Evolutionary conservation across 2,329 filamentous ascomycete species (phyloP).

Genomic region (Aspergillus sp.): DNA sequence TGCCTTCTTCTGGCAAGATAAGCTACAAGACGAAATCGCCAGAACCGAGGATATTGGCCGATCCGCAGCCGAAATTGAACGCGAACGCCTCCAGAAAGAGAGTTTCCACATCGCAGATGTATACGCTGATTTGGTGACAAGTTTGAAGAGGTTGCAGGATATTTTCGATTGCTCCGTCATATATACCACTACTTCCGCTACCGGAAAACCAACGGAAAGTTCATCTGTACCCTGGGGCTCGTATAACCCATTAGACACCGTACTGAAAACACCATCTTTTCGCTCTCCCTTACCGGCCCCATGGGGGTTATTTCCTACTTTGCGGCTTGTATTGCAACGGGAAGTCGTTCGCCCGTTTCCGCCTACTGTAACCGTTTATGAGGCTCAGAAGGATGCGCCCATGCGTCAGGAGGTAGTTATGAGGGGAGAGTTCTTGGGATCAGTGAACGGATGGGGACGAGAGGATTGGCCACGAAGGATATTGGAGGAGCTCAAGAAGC

Average conservation of each 20-base stretch:
- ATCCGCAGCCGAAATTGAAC: constrained; percentile 27
- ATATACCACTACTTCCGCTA: constrained; percentile 36
- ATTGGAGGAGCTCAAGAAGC: constrained; percentile 26
- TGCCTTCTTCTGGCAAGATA: constrained; percentile 57
- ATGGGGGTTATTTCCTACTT: constrained; percentile 39
- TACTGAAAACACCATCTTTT: constrained; percentile 26
- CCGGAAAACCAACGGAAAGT: constrained; percentile 15
- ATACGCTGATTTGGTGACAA: constrained; percentile 28
- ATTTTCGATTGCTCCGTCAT: constrained; percentile 40
- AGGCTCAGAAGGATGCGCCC: constrained; percentile 35
- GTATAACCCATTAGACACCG: constrained; percentile 9
- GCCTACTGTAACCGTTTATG: constrained; percentile 29
- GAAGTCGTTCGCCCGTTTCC: constrained; percentile 38
- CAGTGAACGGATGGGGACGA: constrained; percentile 37
- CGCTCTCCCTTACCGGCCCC: constrained; percentile 37
- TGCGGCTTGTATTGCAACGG: constrained; percentile 39
- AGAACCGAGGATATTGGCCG: constrained; percentile 39
- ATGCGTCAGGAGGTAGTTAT: constrained; percentile 37
- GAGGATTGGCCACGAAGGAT: constrained; percentile 37
- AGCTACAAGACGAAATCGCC: constrained; percentile 44
- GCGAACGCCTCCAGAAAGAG: constrained; percentile 24
- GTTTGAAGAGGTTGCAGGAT: constrained; percentile 36
- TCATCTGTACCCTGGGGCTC: constrained; percentile 22
- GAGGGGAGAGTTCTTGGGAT: constrained; percentile 35
- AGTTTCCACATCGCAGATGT: constrained; percentile 33